Percentiles rank a stretch among this genome's conserved stretches.
Evolutionary conservation across 2,329 filamentous ascomycete species (phyloP).

Genomic region (Blastomyces parvus): DNA sequence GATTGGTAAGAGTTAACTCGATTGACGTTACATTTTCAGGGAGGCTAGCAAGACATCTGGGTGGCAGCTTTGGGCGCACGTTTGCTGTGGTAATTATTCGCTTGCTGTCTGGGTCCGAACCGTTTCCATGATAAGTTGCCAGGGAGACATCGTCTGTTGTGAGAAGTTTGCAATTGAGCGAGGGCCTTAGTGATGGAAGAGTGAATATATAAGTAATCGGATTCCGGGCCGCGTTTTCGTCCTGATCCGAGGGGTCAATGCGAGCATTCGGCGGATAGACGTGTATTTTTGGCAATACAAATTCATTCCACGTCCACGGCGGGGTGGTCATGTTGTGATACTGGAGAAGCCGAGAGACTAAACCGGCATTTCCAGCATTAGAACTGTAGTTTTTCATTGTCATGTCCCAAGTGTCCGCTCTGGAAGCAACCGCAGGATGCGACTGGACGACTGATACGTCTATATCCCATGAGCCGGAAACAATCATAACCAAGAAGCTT

Average conservation of each 20-base stretch:
- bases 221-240: background rate
- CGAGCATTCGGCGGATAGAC: background rate
- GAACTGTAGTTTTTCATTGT: background rate
- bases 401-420: background rate
- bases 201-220: background rate
- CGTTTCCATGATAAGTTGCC: background rate
- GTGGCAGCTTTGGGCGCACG: background rate
- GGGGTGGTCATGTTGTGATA: slow-evolving; percentile 2
- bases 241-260: background rate
- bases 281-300: slow-evolving; percentile 2
- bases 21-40: background rate
- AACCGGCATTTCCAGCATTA: background rate
- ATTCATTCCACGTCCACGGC: slow-evolving; percentile 1
- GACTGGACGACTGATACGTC: background rate
- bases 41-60: background rate
- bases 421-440: background rate
- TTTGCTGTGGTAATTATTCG: background rate
- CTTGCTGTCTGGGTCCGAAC: no score
- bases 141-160: background rate
- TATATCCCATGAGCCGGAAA: slow-evolving; percentile 1
- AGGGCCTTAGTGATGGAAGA: background rate
- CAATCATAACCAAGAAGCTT: slow-evolving; percentile 1
- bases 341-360: background rate
- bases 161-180: background rate
- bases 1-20: background rate